A percentile compares a stretch with the other conserved stretches of the same genome.
Conservation (phyloP, 345 rosid species). For the Lepidium aucheri region DNA sequence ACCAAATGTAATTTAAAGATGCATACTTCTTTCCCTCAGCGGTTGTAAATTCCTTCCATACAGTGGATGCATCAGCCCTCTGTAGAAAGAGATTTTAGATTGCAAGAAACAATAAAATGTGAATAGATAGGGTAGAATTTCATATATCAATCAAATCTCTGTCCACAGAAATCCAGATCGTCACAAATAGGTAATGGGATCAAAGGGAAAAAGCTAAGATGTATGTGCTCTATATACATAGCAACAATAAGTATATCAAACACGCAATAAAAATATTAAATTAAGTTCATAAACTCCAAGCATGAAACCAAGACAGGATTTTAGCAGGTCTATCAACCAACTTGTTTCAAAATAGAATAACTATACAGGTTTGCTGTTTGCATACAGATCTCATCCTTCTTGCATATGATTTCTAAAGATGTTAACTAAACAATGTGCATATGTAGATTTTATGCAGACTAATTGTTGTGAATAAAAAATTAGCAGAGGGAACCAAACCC, state of each 20-base stretch:
- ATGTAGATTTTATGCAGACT: not conserved
- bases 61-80: conserved; percentile 99
- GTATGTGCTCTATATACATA: not conserved
- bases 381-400: not conserved
- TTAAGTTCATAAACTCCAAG: not conserved
- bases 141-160: not conserved
- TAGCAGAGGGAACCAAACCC: not conserved
- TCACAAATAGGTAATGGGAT: not conserved
- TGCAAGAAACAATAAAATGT: conserved; percentile 4
- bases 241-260: not conserved
- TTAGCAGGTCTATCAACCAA: not conserved
- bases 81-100: conserved; percentile 31
- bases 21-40: conserved; percentile 82
- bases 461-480: not conserved
- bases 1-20: conserved; percentile 1
- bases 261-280: not conserved
- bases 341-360: not conserved
- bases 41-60: conserved; percentile 96
- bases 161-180: not conserved
- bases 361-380: not conserved
- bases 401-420: not conserved
- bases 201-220: not conserved
- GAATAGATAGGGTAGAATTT: not conserved
- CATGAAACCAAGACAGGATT: not conserved
- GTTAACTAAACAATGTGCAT: not conserved